Base-by-base conservation (phyloP, 331 rosid genomes). In the Stylosanthes scabra region DNA sequence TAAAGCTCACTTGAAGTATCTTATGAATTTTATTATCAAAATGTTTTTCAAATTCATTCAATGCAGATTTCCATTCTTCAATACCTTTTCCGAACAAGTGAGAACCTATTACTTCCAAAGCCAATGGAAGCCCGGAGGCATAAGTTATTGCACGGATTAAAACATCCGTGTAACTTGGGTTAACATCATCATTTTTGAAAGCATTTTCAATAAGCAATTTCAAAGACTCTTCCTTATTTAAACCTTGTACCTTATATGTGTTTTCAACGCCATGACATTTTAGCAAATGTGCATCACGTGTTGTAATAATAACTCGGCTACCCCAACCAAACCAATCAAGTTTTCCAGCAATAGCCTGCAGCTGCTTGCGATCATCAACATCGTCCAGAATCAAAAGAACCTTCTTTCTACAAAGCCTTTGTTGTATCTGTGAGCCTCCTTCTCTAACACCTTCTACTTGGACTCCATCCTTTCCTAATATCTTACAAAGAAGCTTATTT, bases 81-180 rank as follows among this genome's bases (percentile, higher is more conserved):
- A 76, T 27, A 1, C 56, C 50, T 61, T 68, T 82, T 11, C 74
- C 66, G 40, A 31, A 16, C 45, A 81, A 7, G 58, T 63, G 15
- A 8, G 85, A 81, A 5, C 89, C 83, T 76, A 84, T 14, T 2
- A 75, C 73, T 60, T 72, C 65, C 37, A 84, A 69, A 25, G 80
- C 83, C 25, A 79, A 50, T 0, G 86, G 89, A 54, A 79, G 86
- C 8, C 82, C 73, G 7, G 45, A 57, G 9, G 15, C 66, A 69
- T 72, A 72, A 15, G 13, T 7, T 12, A 60, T 27, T 37, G 62
- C 81, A 13, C 16, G 27, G 0, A 41, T 39, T 1, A 27, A 72
- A 8, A 59, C n/a, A 1, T 29, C 34, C 27, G 9, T 13, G 56
- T 54, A 81, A 12, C 37, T 45, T 59, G 37, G 3, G 66, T 60